Percentiles rank a stretch among this genome's conserved stretches.
These are phyloP conservation scores for Penicillium paxilli DNA, from an alignment of 495 filamentous ascomycete genomes.

Conservation along the genomic window DNA sequence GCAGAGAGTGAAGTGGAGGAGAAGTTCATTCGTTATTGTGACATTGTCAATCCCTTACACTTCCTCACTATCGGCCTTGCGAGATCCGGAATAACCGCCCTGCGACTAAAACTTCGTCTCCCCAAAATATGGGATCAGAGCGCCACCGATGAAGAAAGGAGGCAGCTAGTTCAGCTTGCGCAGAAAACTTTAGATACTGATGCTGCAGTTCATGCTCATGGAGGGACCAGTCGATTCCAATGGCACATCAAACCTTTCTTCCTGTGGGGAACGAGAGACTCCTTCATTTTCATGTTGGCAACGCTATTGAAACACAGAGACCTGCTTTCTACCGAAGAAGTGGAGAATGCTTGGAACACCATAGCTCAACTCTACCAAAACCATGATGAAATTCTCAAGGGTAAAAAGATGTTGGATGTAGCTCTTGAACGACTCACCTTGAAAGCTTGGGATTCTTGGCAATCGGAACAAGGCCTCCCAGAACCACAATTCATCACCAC, in stretches of 20 bases:
- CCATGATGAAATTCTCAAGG: constrained; percentile 9
- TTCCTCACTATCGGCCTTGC: constrained; percentile 63
- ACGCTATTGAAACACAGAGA: constrained; percentile 2
- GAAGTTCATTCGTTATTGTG: constrained; percentile 53
- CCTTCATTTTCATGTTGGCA: constrained; percentile 4
- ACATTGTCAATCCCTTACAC: constrained; percentile 59
- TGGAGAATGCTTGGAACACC: constrained; percentile 11
- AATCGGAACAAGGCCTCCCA: neutral
- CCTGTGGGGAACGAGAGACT: constrained; percentile 11
- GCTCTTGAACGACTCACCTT: constrained; percentile 6
- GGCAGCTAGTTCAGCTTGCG: constrained; percentile 16
- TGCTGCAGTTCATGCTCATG: constrained; percentile 8
- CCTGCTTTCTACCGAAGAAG: constrained; percentile 4
- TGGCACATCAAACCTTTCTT: constrained; percentile 14
- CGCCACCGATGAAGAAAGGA: constrained; percentile 5
- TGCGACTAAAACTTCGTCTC: constrained; percentile 15
- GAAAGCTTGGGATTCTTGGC: constrained; percentile 8
- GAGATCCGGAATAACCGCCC: constrained; percentile 15
- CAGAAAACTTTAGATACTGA: constrained; percentile 22
- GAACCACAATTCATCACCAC: constrained; percentile 8
- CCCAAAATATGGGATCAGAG: constrained; percentile 9
- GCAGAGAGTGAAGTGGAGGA: constrained; percentile 31
- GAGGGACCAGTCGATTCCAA: constrained; percentile 1
- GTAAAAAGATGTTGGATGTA: constrained; percentile 7
- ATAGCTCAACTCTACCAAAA: constrained; percentile 15